Evolutionary conservation across 257 asterid species (phyloP).

Genomic region (Schizonepeta tenuifolia): DNA sequence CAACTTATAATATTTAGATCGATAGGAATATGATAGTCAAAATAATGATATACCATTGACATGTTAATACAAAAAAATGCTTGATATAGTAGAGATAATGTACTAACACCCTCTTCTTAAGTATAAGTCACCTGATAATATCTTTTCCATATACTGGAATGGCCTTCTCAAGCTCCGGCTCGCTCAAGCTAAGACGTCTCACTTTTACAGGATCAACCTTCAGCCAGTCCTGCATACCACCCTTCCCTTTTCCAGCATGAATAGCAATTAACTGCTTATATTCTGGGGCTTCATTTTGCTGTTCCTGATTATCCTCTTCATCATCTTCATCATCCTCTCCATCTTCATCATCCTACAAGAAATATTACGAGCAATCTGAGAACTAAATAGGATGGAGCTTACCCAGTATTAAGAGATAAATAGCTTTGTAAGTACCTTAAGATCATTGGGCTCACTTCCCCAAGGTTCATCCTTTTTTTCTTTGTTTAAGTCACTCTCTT

Average conservation of each 20-base stretch:
- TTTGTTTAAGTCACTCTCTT: slow-evolving; percentile 42
- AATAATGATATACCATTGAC: too few relatives aligned
- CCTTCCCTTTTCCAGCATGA: slow-evolving; percentile 89
- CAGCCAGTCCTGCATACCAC: slow-evolving; percentile 73
- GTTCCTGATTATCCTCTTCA: slow-evolving; percentile 45
- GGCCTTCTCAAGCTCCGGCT: slow-evolving; percentile 87
- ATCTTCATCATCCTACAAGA: slow-evolving; percentile 48
- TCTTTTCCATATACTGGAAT: slow-evolving; percentile 60
- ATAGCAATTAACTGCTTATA: slow-evolving; percentile 82
- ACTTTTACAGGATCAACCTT: slow-evolving; percentile 71
- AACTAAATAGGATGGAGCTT: slow-evolving; percentile 10
- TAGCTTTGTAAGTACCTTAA: slow-evolving; percentile 40
- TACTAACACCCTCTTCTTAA: too few relatives aligned
- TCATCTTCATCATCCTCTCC: slow-evolving; percentile 51
- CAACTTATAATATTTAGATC: too few relatives aligned
- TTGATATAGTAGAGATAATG: too few relatives aligned
- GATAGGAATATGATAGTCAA: too few relatives aligned
- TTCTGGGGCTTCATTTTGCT: slow-evolving; percentile 48
- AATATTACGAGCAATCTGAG: slow-evolving; percentile 6
- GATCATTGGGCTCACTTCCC: slow-evolving; percentile 51
- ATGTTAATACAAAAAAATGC: too few relatives aligned
- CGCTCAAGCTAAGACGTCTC: slow-evolving; percentile 95
- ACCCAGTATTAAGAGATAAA: slow-evolving; percentile 23
- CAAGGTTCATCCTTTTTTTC: slow-evolving; percentile 55
- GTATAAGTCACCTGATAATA: slow-evolving; percentile 69